A percentile compares a stretch with the other conserved stretches of the same genome.
Evolutionary conservation across 2,329 filamentous ascomycete species (phyloP).

Genomic region (Lachnellula hyalina): DNA sequence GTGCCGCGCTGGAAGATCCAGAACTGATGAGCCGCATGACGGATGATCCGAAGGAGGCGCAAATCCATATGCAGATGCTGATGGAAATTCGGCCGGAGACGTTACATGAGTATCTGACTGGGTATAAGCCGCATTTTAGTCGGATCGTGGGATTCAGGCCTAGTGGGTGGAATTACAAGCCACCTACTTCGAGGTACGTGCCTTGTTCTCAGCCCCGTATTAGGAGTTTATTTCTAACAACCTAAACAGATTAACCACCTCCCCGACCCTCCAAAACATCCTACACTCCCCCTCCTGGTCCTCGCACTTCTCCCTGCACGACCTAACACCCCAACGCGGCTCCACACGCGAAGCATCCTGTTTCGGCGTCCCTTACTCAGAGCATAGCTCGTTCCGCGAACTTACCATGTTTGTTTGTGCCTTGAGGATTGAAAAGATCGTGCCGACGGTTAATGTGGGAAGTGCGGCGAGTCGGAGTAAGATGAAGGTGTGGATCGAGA

Average conservation of each 20-base stretch:
- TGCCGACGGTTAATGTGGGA: constrained; percentile 85
- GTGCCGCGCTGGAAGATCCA: constrained; percentile 76
- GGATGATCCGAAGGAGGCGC: constrained; percentile 71
- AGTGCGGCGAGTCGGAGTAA: constrained; percentile 50
- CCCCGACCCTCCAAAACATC: constrained; percentile 58
- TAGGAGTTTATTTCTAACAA: background rate
- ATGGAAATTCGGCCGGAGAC: constrained; percentile 93
- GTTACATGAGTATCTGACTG: constrained; percentile 79
- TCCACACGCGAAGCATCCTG: constrained; percentile 78
- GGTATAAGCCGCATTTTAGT: constrained; percentile 75
- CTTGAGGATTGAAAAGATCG: constrained; percentile 78
- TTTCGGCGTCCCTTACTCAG: constrained; percentile 91
- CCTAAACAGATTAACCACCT: constrained; percentile 45
- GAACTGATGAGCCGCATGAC: constrained; percentile 77
- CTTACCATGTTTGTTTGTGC: constrained; percentile 89
- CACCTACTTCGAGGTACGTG: constrained; percentile 53
- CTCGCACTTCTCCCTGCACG: constrained; percentile 62
- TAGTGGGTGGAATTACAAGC: constrained; percentile 89
- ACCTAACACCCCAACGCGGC: constrained; percentile 77
- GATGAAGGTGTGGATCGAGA: constrained; percentile 62
- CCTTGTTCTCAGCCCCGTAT: background rate
- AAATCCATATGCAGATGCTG: constrained; percentile 96
- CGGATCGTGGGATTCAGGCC: constrained; percentile 88
- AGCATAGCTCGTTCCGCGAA: constrained; percentile 93
- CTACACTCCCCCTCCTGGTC: constrained; percentile 63